A percentile compares a stretch with the other conserved stretches of the same genome.
These are phyloP conservation scores for Aschersonia sp. DNA, from an alignment of 2,329 filamentous ascomycete species.

Conservation along the genomic window DNA sequence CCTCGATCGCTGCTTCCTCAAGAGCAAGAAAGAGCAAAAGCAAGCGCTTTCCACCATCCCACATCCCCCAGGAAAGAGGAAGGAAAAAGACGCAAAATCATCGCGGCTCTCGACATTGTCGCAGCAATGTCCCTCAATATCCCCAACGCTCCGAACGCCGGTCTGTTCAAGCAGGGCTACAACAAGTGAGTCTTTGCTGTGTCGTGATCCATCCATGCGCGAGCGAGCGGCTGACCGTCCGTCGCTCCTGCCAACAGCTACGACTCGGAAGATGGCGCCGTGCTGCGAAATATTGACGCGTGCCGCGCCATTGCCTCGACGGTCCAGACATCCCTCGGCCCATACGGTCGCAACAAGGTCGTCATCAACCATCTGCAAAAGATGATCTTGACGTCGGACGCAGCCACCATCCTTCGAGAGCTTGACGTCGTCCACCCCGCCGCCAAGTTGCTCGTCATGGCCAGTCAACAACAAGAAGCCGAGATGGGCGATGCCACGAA, in stretches of 20 bases:
- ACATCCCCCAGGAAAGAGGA: no score
- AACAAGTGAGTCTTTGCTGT: slow-evolving; percentile 55
- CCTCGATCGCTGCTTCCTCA: no score
- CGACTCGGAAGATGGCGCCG: slow-evolving; percentile 96
- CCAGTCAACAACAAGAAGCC: slow-evolving; percentile 93
- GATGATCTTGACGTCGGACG: slow-evolving; percentile 98
- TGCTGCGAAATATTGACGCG: slow-evolving; percentile 96
- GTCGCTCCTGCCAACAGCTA: slow-evolving; percentile 46
- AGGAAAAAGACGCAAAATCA: no score
- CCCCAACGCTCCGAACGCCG: slow-evolving; percentile 81
- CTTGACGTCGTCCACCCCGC: slow-evolving; percentile 97
- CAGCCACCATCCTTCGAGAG: slow-evolving; percentile 91
- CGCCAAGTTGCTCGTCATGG: slow-evolving; percentile 96
- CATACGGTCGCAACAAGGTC: slow-evolving; percentile 97
- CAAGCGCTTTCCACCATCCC: no score
- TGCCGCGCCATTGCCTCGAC: slow-evolving; percentile 92
- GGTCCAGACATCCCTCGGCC: slow-evolving; percentile 91
- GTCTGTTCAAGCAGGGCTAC: slow-evolving; percentile 92
- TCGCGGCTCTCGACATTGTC: no score
- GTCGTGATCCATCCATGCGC: neutral
- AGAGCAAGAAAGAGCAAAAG: no score
- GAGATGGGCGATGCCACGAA: slow-evolving; percentile 99
- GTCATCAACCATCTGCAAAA: slow-evolving; percentile 99
- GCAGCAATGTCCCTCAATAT: slow-evolving; percentile 83
- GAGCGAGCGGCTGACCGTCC: neutral